phyloP scores from a whole-genome alignment of 2,329 filamentous ascomycete species.

The Penicillium brasilianum region DNA sequence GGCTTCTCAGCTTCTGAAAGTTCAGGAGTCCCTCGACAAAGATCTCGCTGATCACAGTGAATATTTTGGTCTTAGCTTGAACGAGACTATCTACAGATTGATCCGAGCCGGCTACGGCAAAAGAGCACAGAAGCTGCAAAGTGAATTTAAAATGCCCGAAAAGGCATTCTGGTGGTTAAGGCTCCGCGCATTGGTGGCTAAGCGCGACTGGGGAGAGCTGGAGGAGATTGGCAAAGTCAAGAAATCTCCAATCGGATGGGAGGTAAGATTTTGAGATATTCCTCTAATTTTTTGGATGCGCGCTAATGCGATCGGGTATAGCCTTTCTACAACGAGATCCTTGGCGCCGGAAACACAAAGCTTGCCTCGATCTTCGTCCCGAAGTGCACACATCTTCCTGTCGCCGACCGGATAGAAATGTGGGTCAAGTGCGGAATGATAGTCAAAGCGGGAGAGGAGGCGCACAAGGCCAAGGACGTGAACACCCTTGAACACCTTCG shows the following conservation, averaged over 20 bases:
- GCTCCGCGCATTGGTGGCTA: slow-evolving; percentile 84
- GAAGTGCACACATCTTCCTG: slow-evolving; percentile 76
- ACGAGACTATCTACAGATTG: slow-evolving; percentile 90
- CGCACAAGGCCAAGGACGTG: slow-evolving; percentile 77
- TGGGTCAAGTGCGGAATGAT: slow-evolving; percentile 95
- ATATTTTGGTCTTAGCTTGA: slow-evolving; percentile 83
- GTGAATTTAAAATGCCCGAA: slow-evolving; percentile 90
- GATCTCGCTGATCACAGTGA: slow-evolving; percentile 68
- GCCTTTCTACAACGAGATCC: slow-evolving; percentile 89
- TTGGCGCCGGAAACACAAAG: slow-evolving; percentile 87
- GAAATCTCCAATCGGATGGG: slow-evolving; percentile 95
- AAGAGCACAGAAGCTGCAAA: slow-evolving; percentile 83
- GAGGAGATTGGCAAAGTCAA: slow-evolving; percentile 77
- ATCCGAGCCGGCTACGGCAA: slow-evolving; percentile 81
- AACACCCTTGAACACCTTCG: slow-evolving; percentile 75
- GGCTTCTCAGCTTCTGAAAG: slow-evolving; percentile 75
- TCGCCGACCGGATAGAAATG: slow-evolving; percentile 79
- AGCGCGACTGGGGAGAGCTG: slow-evolving; percentile 89
- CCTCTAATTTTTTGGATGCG: slow-evolving; percentile 21
- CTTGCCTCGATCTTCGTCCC: slow-evolving; percentile 82
- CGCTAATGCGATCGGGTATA: slow-evolving; percentile 55
- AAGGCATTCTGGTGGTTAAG: slow-evolving; percentile 88
- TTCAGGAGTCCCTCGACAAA: slow-evolving; percentile 84
- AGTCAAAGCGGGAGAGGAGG: slow-evolving; percentile 88
- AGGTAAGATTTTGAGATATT: slow-evolving; percentile 63